These are phyloP conservation scores for Wallacemonas sp. DNA, from an alignment of 208 protist species.

Conservation along the genomic window DNA sequence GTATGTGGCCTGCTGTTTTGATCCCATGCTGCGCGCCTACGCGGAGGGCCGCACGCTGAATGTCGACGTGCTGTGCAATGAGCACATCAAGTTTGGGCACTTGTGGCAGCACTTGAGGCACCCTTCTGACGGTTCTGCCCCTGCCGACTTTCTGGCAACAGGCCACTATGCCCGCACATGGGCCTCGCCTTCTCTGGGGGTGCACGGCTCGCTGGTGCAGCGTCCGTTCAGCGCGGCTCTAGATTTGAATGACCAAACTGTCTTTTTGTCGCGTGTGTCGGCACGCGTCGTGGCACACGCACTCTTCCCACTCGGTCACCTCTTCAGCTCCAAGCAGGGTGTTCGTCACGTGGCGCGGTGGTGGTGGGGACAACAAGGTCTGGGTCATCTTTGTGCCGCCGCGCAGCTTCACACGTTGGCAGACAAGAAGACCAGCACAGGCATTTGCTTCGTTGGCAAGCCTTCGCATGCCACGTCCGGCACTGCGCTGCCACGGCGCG, in stretches of 20 bases:
- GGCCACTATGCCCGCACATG: constrained; percentile 78
- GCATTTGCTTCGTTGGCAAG: constrained; percentile 74
- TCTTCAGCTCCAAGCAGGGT: constrained; percentile 62
- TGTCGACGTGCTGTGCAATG: constrained; percentile 84
- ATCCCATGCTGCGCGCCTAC: constrained; percentile 73
- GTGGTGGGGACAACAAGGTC: constrained; percentile 17
- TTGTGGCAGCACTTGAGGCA: constrained; percentile 28
- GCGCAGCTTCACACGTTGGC: constrained; percentile 9
- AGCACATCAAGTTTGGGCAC: constrained; percentile 70
- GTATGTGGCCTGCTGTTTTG: constrained; percentile 68
- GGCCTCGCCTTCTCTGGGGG: neutral
- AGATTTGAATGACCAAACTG: constrained; percentile 81
- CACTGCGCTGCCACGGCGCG: neutral
- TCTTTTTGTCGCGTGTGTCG: constrained; percentile 63
- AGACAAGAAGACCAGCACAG: constrained; percentile 76
- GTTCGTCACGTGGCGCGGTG: constrained; percentile 50
- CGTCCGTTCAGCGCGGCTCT: constrained; percentile 46
- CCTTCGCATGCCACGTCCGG: neutral
- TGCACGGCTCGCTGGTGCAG: constrained; percentile 33
- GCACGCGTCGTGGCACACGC: constrained; percentile 23
- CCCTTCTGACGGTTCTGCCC: neutral
- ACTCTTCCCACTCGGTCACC: constrained; percentile 75
- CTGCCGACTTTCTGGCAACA: constrained; percentile 50
- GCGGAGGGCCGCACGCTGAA: constrained; percentile 67
- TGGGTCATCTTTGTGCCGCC: constrained; percentile 7